Base-by-base conservation (phyloP, 441 rosid genomes). In the Gossypium gossypioides region DNA sequence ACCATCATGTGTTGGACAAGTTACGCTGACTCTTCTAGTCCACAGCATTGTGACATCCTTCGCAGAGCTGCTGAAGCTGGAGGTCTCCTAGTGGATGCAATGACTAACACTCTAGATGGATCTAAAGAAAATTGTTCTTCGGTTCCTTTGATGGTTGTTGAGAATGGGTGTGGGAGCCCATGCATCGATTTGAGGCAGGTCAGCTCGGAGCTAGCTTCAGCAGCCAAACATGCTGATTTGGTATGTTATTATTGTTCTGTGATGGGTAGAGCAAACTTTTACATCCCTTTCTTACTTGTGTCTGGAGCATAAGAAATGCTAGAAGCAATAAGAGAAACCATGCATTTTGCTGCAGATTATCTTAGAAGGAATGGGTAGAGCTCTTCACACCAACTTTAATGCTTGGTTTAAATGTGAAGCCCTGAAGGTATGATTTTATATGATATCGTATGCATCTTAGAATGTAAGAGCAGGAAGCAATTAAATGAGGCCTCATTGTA, bases 361-460 rank as follows among this genome's bases (percentile, higher is more conserved):
- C 72, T 85, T 96, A 86, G 98, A 96, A 83, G 99, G 99, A 24
- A 96, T 96, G 99, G 99, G 99, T 67, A 91, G 99, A 84, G 71
- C 98, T 77, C 93, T 96, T 50, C 99, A 93, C 50, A 96, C 98
- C 66, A 93, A 96, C 77, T 89, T 88, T 81, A 87, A 87, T 64
- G 96, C 98, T 55, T 85, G 50, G 65, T 93, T 96, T 75, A 83
- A 87, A 78, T 89, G 99, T 69, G 99, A 96, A 62, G 97, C 90
- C 55, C 81, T 96, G 59, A 96, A 95, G 97, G 99, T 88, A 87
- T 29, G 29, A 8, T 34, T 34, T 32, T 34, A 34, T 34, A 6
- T 34, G 40, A 34, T 34, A 34, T 34, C 2, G 2, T 34, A 34
- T 34, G 40, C 40, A 34, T 34, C 40, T 34, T 34, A 34, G 2